phyloP scores from a whole-genome alignment of 768 basidiomycete species.

The Lactarius indigo region DNA sequence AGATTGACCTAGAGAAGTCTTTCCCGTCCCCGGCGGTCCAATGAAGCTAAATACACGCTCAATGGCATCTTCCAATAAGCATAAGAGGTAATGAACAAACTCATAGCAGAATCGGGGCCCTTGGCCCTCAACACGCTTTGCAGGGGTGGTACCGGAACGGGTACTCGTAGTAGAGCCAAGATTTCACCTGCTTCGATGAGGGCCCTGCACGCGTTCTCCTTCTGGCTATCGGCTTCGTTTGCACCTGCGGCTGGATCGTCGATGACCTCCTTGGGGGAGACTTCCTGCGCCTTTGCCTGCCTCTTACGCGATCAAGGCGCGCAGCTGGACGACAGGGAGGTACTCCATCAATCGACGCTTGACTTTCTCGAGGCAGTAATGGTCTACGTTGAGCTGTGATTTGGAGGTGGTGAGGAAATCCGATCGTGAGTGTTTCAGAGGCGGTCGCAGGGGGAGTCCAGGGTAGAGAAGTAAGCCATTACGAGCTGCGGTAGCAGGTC shows the following conservation, averaged over 20 bases:
- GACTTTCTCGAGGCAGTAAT: constrained; percentile 89
- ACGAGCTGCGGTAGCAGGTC: constrained; percentile 52
- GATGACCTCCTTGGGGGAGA: constrained; percentile 21
- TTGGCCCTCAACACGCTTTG: constrained; percentile 30
- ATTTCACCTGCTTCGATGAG: constrained; percentile 16
- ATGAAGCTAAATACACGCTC: constrained; percentile 54
- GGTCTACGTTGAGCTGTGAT: constrained; percentile 80
- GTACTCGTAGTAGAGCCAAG: constrained; percentile 4
- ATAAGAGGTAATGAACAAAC: constrained; percentile 20
- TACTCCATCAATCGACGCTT: constrained; percentile 92
- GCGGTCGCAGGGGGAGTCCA: constrained; percentile 57
- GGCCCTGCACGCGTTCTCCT: not conserved
- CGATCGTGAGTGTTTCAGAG: constrained; percentile 43
- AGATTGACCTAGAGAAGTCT: constrained; percentile 78
- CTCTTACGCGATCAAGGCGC: not conserved
- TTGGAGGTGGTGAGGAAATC: constrained; percentile 69
- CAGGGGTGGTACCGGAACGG: constrained; percentile 1
- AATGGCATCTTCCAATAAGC: constrained; percentile 1
- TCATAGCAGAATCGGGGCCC: constrained; percentile 68
- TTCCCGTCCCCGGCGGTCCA: constrained; percentile 88
- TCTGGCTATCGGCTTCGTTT: constrained; percentile 17
- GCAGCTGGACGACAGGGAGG: constrained; percentile 75
- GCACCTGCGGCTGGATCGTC: constrained; percentile 18
- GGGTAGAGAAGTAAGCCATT: constrained; percentile 84
- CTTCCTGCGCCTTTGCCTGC: constrained; percentile 17